Base-by-base conservation (phyloP, 1,284 basidiomycete species). In the Porodaedalea pini region DNA sequence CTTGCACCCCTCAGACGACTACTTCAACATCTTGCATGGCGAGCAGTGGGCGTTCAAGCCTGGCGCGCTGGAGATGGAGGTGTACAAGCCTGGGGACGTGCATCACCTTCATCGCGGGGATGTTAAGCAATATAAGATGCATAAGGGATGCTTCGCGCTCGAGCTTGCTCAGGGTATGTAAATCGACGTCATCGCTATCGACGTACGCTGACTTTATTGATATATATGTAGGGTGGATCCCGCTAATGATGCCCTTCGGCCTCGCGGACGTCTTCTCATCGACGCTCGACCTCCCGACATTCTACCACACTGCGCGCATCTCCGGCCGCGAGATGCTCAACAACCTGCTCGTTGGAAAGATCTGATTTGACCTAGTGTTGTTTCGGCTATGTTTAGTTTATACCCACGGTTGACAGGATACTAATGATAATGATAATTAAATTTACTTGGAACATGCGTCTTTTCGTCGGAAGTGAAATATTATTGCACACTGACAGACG, bases 71-170 rank as follows among this genome's bases (percentile, higher is more conserved):
- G 82, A 86, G 64, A 88, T 83, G 77, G 94, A 98, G 79, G 73
- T 83, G 37, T 99, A 99, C 71, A 73, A 77, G 2, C 76, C 92
- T 1, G 96, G 96, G 4, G 84, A 82, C 55, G 87, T 97, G 7
- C 92, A 99, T 71, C 80, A 89, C 69, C 75, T 99, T 58, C 82
- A 78, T 7, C 78, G 96, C 31, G 94, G 94, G 5, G 78, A 81
- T 1, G 88, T 88, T 54, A 98, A 97, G 78, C 97, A 99, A 73
- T 99, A 99, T 76, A 94, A 93, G 73, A 96, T 98, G 90, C 92
- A 92, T 66, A 85, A 94, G 63, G 92, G 91, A 10, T 95, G 92
- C 70, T 99, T 92, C 74, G 96, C 96, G 2, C 75, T 99, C 63
- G 96, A 99, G 73, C 93, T 97, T 65, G 96, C 95, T 44, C 75